Evolutionary conservation across 768 basidiomycete genomes (phyloP), one percentile per base, ranked within the genome.

Genomic region (Pisolithus marmoratus): DNA sequence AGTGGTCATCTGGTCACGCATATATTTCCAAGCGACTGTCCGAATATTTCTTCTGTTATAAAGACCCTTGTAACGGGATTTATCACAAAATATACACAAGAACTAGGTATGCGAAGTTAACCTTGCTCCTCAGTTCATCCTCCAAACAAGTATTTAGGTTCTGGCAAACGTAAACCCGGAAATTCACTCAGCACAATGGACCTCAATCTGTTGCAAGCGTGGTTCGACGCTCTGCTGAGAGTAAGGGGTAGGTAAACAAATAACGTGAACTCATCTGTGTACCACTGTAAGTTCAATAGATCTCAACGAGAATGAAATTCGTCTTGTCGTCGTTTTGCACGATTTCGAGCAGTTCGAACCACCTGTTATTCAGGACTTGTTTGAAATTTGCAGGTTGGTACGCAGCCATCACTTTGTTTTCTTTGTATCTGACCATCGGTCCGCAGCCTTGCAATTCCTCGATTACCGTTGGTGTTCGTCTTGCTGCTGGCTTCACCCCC

Each of bases 311-410:
- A 17, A 54, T 1, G 54, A 58, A 5, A 65, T 60, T 11, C 76
- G 74, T 36, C 74, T 90, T 3, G 73, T 83, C 22, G 70, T 86
- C 8, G 60, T 90, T 12, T 59, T 90, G 20, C 85, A 88, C 51
- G 83, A 87, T 51, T 88, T 91, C 56, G 88, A 90, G 59, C 80
- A 83, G 60, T 79, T 87, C 46, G 85, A 87, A 50, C 67, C 79
- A 0, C 49, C 56, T 2, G 74, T 90, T 2, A 64, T 90, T 45
- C 80, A 84, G 59, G 87, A 90, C 58, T 59, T 89, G 17, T 79
- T 89, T 38, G 76, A 84, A 49, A 82, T 90, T 34, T 86, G 78
- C 72, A 87, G 84, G 87, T 83, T 54, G 27, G 63, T 45, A 12
- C 27, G 14, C 38, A n/a, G 34, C 36, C 44, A 36, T 46, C 19